These are phyloP conservation scores for Penicillium tannophilum DNA, from an alignment of 495 filamentous ascomycete species.

Conservation along the genomic window DNA sequence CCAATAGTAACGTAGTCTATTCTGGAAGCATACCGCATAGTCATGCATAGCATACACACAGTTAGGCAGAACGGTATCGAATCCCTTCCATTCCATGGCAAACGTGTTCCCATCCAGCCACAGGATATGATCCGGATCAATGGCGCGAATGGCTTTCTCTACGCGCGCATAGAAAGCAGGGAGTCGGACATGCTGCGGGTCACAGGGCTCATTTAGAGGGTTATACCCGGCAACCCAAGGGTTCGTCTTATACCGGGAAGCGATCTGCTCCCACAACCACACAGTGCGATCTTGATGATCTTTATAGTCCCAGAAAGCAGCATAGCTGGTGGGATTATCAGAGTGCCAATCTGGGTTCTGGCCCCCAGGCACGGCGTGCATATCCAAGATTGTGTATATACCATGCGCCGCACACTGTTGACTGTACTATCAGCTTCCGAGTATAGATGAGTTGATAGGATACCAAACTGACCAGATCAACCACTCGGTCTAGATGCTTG, in stretches of 20 bases:
- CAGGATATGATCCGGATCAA: constrained; percentile 64
- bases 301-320: constrained; percentile 65
- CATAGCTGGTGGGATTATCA: constrained; percentile 55
- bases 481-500: constrained; percentile 59
- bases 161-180: constrained; percentile 58
- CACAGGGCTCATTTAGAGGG: constrained; percentile 66
- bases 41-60: constrained; percentile 65
- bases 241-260: constrained; percentile 57
- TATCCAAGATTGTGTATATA: constrained; percentile 64
- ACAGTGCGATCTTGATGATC: constrained; percentile 62
- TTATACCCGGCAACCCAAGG: constrained; percentile 65
- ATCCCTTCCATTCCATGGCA: constrained; percentile 55
- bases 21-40: constrained; percentile 43
- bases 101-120: constrained; percentile 69
- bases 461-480: constrained; percentile 41
- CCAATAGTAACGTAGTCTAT: not conserved
- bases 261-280: constrained; percentile 62
- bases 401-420: constrained; percentile 52
- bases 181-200: constrained; percentile 57
- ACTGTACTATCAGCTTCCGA: not conserved
- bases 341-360: constrained; percentile 70
- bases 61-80: constrained; percentile 52
- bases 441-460: no score
- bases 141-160: constrained; percentile 57
- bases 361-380: constrained; percentile 65